phyloP scores from a whole-genome alignment of 768 basidiomycete genomes.

The Serendipita sp. region DNA sequence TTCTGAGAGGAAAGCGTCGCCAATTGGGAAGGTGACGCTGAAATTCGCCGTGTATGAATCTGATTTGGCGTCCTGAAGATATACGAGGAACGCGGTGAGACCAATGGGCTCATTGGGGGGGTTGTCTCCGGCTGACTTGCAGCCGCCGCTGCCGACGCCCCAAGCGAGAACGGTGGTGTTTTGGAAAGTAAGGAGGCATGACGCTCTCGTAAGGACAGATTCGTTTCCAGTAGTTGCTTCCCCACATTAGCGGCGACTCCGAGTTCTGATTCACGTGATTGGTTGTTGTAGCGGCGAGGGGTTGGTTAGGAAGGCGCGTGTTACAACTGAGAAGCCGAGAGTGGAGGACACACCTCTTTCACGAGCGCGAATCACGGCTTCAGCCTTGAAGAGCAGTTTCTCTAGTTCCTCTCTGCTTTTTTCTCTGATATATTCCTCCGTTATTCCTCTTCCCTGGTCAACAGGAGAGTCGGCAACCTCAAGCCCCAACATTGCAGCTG shows the following conservation, averaged over 20 bases:
- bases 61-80: constrained; percentile 12
- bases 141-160: constrained; percentile 8
- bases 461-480: constrained; percentile 4
- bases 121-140: constrained; percentile 18
- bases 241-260: constrained; percentile 48
- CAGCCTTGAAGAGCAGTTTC: constrained; percentile 52
- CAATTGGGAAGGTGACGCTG: constrained; percentile 36
- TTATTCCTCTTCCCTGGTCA: neutral
- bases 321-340: neutral
- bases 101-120: constrained; percentile 13
- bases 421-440: constrained; percentile 20
- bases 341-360: constrained; percentile 42
- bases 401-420: constrained; percentile 59
- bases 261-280: constrained; percentile 31
- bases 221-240: constrained; percentile 54
- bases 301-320: neutral
- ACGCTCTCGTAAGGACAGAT: constrained; percentile 47
- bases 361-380: constrained; percentile 56
- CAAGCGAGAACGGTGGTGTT: constrained; percentile 28
- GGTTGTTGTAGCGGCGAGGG: neutral
- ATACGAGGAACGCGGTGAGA: constrained; percentile 14
- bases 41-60: constrained; percentile 10
- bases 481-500: constrained; percentile 11
- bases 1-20: constrained; percentile 67
- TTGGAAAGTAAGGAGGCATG: constrained; percentile 57